Base-by-base conservation (phyloP, 768 basidiomycete genomes). In the Leccinum boreale region DNA sequence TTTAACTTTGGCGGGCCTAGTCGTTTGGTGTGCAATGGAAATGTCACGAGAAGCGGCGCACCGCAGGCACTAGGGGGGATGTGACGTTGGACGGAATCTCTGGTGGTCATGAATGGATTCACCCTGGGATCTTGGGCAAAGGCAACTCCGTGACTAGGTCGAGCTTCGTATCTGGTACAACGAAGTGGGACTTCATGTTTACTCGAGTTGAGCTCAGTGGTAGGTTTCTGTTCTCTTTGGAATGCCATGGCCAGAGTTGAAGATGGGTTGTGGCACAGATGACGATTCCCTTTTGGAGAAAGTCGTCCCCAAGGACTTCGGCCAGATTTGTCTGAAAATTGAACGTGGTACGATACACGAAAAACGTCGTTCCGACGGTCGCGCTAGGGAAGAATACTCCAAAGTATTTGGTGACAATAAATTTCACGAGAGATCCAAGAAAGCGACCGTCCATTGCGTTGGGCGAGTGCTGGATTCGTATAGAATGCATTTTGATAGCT, bases 401-500 rank as follows among this genome's bases (percentile, higher is more conserved):
- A 11, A 8, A 21, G 26, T 31, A 11, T n/a, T 19, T 6, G 17
- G n/a, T 35, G 53, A 58, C n/a, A 53, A 49, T 4, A 62, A 19
- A n/a, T 57, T 58, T 3, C 68, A 70, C 19, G 64, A 67, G 49
- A 60, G 48, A 14, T 49, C 54, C 29, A 67, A 70, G 57, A 70
- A 70, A 57, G 52, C 60, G 11, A 61, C 52, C 4, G 50, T 58
- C 14, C 68, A 69, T 28, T 52, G 62, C 42, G 51, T 68, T 12
- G 47, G 59, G 68, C 58, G 52, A 50, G 63, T 51, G 14, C 42
- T n/a, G 26, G 8, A 19, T 50, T n/a, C 3, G 3, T 21, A 44
- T 44, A 12, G 8, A 9, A 17, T 21, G 36, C 48, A 12, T 42
- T 2, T 28, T 21, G 14, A 31, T 53, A 50, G 5, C 48, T 46